Conservation (phyloP, 805 yeast genomes). For the Priceomyces haplophilus region DNA sequence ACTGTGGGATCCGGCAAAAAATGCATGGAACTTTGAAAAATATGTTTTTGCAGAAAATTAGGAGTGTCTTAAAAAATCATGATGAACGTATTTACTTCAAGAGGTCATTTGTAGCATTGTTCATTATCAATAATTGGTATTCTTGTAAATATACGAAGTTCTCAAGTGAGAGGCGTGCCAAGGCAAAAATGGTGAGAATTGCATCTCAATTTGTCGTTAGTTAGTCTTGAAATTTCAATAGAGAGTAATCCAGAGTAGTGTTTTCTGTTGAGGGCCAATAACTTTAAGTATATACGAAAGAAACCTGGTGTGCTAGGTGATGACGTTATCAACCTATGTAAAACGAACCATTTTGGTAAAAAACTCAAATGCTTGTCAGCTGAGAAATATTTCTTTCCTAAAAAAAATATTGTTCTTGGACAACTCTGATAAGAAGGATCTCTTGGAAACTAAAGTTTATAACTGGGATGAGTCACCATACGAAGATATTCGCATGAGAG, state of each 20-base stretch:
- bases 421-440: constrained; percentile 23
- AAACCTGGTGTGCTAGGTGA: not conserved
- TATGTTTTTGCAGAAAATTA: constrained; percentile 7
- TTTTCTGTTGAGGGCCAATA: too few relatives aligned
- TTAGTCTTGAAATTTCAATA: too few relatives aligned
- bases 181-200: not conserved
- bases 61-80: too few relatives aligned
- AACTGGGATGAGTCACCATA: constrained; percentile 93
- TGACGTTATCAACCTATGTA: constrained; percentile 1
- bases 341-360: constrained; percentile 3
- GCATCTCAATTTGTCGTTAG: too few relatives aligned
- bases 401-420: constrained; percentile 38
- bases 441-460: constrained; percentile 36
- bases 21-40: constrained; percentile 27
- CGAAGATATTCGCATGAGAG: constrained; percentile 82
- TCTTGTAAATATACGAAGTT: too few relatives aligned
- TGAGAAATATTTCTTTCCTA: constrained; percentile 34
- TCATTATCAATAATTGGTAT: too few relatives aligned
- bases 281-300: not conserved
- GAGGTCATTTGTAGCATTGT: too few relatives aligned
- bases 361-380: constrained; percentile 1
- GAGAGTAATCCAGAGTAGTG: too few relatives aligned
- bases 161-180: not conserved
- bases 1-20: constrained; percentile 20
- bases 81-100: too few relatives aligned